Conservation (phyloP, 192 early-diverging fungal species). For the Linnemannia schmuckeri region DNA sequence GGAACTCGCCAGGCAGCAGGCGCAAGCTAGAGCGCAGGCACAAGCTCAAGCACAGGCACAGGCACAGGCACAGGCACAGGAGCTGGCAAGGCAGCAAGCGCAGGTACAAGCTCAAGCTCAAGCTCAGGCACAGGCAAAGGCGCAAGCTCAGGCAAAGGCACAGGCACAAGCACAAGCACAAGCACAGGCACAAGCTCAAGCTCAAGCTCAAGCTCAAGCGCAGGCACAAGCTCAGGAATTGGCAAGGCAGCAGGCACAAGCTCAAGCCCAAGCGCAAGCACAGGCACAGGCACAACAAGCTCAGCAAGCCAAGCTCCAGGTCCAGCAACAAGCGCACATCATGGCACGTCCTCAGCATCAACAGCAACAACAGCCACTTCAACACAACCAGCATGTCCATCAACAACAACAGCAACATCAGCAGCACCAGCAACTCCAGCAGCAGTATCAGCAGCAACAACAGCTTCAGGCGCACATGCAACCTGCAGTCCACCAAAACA, state of each 20-base stretch:
- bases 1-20: slow-evolving; percentile 32
- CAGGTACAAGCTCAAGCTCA: slow-evolving; percentile 55
- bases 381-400: slow-evolving; percentile 1
- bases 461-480: slow-evolving; percentile 23
- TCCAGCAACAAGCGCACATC: slow-evolving; percentile 25
- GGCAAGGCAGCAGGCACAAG: slow-evolving; percentile 47
- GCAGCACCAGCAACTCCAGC: slow-evolving; percentile 21
- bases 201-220: slow-evolving; percentile 55
- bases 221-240: slow-evolving; percentile 12
- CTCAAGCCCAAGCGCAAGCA: slow-evolving; percentile 42
- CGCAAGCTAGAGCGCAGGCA: slow-evolving; percentile 28
- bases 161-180: slow-evolving; percentile 45
- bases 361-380: slow-evolving; percentile 14
- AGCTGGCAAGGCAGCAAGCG: slow-evolving; percentile 55
- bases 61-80: slow-evolving; percentile 58
- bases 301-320: slow-evolving; percentile 6
- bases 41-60: slow-evolving; percentile 29
- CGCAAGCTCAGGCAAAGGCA: slow-evolving; percentile 54
- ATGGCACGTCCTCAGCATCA: slow-evolving; percentile 25
- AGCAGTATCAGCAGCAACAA: slow-evolving; percentile 16
- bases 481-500: slow-evolving; percentile 19
- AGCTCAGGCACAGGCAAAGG: slow-evolving; percentile 41
- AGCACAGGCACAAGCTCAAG: slow-evolving; percentile 50
- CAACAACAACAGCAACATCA: slow-evolving; percentile 35
- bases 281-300: background rate